phyloP scores from a whole-genome alignment of 1,284 basidiomycete species.

The Cryptococcus floricola region DNA sequence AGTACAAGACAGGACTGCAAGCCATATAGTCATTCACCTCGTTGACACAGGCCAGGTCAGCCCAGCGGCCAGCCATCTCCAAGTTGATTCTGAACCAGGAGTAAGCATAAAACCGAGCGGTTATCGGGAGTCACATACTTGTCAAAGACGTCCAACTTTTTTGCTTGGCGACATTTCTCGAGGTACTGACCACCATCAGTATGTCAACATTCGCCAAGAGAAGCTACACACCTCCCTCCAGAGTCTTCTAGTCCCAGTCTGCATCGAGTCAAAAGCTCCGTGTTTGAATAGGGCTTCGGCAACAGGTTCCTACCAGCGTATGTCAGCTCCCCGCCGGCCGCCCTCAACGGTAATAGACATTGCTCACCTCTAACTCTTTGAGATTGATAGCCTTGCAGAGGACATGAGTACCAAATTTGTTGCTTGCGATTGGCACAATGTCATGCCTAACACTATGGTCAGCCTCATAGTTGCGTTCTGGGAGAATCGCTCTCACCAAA shows the following conservation, averaged over 20 bases:
- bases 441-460: conserved; percentile 14
- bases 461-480: not conserved
- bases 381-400: conserved; percentile 39
- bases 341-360: not conserved
- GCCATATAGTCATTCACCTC: conserved; percentile 23
- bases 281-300: conserved; percentile 32
- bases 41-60: conserved; percentile 37
- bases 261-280: conserved; percentile 42
- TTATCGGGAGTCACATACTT: conserved; percentile 14
- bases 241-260: conserved; percentile 39
- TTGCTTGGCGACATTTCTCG: conserved; percentile 34
- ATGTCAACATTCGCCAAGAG: not conserved
- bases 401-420: conserved; percentile 46
- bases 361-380: conserved; percentile 33
- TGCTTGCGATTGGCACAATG: conserved; percentile 40
- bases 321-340: not conserved
- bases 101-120: not conserved
- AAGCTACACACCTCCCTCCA: conserved; percentile 37
- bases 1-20: not conserved
- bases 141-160: conserved; percentile 29
- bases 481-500: conserved; percentile 26
- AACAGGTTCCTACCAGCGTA: conserved; percentile 21
- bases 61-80: conserved; percentile 36
- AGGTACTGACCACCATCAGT: conserved; percentile 27
- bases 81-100: conserved; percentile 26